These are phyloP conservation scores for Magnaporthiopsis poae DNA, from an alignment of 2,329 filamentous ascomycete species.

Conservation along the genomic window DNA sequence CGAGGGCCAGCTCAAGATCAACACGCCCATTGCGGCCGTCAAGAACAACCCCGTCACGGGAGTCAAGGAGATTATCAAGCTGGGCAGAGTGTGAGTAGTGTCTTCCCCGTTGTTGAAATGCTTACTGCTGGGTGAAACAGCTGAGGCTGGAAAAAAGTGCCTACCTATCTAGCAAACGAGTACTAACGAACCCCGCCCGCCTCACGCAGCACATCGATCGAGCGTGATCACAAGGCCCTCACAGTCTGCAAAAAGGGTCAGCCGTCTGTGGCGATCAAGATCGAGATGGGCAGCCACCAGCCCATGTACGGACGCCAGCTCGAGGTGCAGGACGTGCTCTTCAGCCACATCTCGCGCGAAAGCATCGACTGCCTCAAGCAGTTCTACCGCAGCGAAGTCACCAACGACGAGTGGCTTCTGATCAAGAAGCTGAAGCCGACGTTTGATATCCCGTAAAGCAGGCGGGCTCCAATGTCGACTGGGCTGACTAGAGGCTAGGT, in stretches of 20 bases:
- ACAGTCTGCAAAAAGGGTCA: constrained; percentile 87
- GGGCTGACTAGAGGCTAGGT: not conserved
- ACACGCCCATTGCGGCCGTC: constrained; percentile 82
- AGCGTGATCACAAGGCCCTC: constrained; percentile 94
- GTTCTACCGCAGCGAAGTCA: constrained; percentile 79
- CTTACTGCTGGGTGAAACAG: not conserved
- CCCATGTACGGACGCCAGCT: constrained; percentile 90
- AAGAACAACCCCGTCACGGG: constrained; percentile 71
- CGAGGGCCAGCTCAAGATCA: constrained; percentile 77
- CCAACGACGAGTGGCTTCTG: constrained; percentile 86
- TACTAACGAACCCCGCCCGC: not conserved
- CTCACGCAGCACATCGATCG: constrained; percentile 69
- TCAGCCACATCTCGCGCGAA: constrained; percentile 74
- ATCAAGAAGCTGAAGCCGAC: constrained; percentile 91
- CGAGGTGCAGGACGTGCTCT: constrained; percentile 80
- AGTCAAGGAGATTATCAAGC: constrained; percentile 68
- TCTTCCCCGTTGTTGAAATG: not conserved
- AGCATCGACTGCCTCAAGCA: constrained; percentile 95
- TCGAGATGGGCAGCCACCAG: constrained; percentile 85
- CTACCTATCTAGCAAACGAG: too few species aligned
- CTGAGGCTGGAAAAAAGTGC: not conserved
- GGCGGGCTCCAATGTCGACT: not conserved
- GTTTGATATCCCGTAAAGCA: constrained; percentile 67
- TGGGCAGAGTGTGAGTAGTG: constrained; percentile 85
- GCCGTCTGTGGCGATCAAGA: constrained; percentile 95